A percentile compares a stretch with the other conserved stretches of the same genome.
phyloP scores from a whole-genome alignment of 2,329 filamentous ascomycete genomes.

The Ustulina deusta region DNA sequence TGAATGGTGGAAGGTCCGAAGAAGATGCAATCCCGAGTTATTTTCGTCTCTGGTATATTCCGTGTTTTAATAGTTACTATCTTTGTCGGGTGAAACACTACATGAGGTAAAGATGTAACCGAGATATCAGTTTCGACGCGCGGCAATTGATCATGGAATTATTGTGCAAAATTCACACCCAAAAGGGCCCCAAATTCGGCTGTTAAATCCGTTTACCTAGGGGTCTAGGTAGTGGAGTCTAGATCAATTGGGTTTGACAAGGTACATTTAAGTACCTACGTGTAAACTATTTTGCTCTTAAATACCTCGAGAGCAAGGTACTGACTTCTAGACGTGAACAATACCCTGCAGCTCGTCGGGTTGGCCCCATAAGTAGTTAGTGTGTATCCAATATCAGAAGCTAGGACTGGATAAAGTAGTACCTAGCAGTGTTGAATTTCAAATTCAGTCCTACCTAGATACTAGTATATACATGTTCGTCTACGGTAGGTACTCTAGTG shows the following conservation, averaged over 20 bases:
- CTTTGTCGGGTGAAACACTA: conserved; percentile 26
- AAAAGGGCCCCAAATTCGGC: not conserved
- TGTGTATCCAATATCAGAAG: not conserved
- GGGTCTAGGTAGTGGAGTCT: not conserved
- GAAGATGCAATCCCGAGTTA: conserved; percentile 7
- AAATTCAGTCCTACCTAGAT: conserved; percentile 15
- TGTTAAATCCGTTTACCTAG: no score
- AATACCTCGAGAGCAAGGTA: not conserved
- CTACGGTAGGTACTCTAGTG: no score
- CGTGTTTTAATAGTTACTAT: not conserved
- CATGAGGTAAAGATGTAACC: conserved; percentile 17
- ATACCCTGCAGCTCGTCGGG: not conserved
- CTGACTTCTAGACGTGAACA: not conserved
- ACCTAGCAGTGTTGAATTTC: conserved; percentile 24
- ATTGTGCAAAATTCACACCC: conserved; percentile 2
- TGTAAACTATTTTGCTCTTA: no score
- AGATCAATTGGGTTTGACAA: not conserved
- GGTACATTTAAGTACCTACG: not conserved
- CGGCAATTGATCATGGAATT: conserved; percentile 22
- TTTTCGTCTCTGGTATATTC: conserved; percentile 16
- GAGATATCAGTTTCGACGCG: conserved; percentile 16
- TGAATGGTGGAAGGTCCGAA: not conserved
- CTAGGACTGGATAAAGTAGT: not conserved
- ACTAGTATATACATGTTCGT: no score
- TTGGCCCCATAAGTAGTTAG: not conserved